Evolutionary conservation across 225 moss, liverwort and hornwort genomes (phyloP).

Genomic region (Physcomitrium patens): DNA sequence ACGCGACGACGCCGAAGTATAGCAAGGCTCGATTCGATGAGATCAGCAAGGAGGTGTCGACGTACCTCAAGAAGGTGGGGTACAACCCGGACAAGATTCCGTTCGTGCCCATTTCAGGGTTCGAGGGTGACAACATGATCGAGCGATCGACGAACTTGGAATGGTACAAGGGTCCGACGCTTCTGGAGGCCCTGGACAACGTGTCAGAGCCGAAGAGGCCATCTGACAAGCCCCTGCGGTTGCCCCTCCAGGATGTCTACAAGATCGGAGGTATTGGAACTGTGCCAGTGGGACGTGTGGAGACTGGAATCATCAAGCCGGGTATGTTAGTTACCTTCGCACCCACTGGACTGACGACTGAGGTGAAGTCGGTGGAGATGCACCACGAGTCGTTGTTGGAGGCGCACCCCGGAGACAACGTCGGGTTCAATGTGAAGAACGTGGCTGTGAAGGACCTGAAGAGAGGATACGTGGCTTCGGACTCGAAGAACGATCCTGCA

Average conservation of each 20-base stretch:
- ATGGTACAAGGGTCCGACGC: slow-evolving; percentile 78
- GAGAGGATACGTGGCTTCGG: slow-evolving; percentile 58
- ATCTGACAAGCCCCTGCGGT: slow-evolving; percentile 68
- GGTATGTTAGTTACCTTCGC: slow-evolving; percentile 58
- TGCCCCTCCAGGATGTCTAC: slow-evolving; percentile 82
- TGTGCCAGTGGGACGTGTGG: slow-evolving; percentile 53
- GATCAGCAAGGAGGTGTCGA: too few relatives aligned
- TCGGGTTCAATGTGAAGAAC: slow-evolving; percentile 54
- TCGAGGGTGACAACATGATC: slow-evolving; percentile 49
- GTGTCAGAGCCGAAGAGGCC: slow-evolving; percentile 78
- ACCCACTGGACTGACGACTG: slow-evolving; percentile 57
- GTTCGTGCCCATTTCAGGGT: slow-evolving; percentile 39
- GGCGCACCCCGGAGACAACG: slow-evolving; percentile 60
- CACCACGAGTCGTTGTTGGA: slow-evolving; percentile 65
- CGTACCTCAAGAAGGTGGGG: slow-evolving; percentile 38
- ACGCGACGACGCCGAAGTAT: too few relatives aligned
- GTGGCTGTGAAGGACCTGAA: slow-evolving; percentile 59
- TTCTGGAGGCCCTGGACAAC: slow-evolving; percentile 64
- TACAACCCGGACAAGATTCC: slow-evolving; percentile 48
- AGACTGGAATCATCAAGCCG: slow-evolving; percentile 49
- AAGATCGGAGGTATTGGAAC: slow-evolving; percentile 25
- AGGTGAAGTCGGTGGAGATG: slow-evolving; percentile 71
- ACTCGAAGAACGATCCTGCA: slow-evolving; percentile 68
- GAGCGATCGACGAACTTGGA: slow-evolving; percentile 46
- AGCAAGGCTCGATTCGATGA: too few relatives aligned